Percentiles rank a stretch among this genome's conserved stretches.
phyloP scores from a whole-genome alignment of 257 asterid species.

The Gentiana straminea region DNA sequence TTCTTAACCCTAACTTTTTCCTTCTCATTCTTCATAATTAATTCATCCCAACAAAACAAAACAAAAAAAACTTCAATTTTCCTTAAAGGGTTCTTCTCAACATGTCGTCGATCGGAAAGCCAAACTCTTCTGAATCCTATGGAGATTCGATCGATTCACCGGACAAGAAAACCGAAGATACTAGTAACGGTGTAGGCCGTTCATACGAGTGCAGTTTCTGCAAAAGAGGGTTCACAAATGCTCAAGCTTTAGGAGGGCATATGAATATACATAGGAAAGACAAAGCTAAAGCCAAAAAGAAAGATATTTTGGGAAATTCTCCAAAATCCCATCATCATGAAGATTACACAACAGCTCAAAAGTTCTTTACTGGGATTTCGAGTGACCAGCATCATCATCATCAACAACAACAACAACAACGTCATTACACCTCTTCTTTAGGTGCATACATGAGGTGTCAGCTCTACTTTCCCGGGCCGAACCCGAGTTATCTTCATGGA shows the following conservation, averaged over 20 bases:
- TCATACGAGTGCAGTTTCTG: constrained; percentile 71
- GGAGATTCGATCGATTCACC: constrained; percentile 23
- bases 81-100: no score
- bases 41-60: neutral
- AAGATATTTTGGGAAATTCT: neutral
- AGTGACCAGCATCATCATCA: constrained; percentile 7
- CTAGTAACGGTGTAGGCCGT: constrained; percentile 32
- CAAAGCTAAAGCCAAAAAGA: constrained; percentile 43
- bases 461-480: constrained; percentile 39
- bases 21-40: neutral
- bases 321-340: constrained; percentile 12
- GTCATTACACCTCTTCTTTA: neutral
- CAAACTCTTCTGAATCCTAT: constrained; percentile 21
- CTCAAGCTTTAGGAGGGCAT: constrained; percentile 90
- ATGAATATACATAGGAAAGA: constrained; percentile 91
- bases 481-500: constrained; percentile 30
- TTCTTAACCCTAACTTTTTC: constrained; percentile 8
- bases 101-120: constrained; percentile 14
- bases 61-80: no score
- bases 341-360: constrained; percentile 1
- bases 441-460: constrained; percentile 33
- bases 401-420: constrained; percentile 6
- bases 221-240: constrained; percentile 79
- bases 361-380: constrained; percentile 18
- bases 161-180: constrained; percentile 31